Evolutionary conservation across 2,329 filamentous ascomycete species (phyloP), one percentile per base, ranked within the genome.

Genomic region (Exophiala bonariae): DNA sequence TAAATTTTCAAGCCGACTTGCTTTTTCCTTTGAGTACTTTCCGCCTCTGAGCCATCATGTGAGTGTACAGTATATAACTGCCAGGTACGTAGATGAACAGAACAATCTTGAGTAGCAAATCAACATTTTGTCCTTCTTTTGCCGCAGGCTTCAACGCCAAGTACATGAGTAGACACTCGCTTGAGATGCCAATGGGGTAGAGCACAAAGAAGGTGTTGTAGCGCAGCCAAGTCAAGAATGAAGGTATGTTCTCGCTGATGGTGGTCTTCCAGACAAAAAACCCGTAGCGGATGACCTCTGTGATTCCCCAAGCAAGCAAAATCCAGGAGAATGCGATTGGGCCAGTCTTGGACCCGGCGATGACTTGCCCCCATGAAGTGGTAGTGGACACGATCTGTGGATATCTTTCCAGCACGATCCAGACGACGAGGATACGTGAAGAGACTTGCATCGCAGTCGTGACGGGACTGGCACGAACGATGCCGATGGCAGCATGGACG

Each of bases 361-460:
- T 41, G 14, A 23, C 26, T 41, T 55, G 41, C 51, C 57, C 40
- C 52, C 59, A 31, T 61, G 64, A 26, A 3, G 61, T 63, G 9
- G 52, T 61, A 4, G 88, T 95, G 89, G 60, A 78, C 80, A 57
- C 82, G 43, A 86, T 78, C 46, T 75, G 70, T 8, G 87, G 87
- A 72, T 92, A 96, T 32, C 78, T 76, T 63, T 83, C 78, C 62
- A 89, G 83, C 54, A 97, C 78, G 58, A 80, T 84, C 89, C 91
- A 96, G 58, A 96, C 87, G 56, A 97, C 85, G 56, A 96, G 80
- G 61, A 95, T 81, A 42, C 93, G 89, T 48, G 83, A 89, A 17
- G 87, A 80, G 54, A 97, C 91, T 70, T 99, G 93, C 83, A 96
- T 90, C 30, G 81, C 69, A 4, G 93, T 97, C 4, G 93, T 97